phyloP scores from a whole-genome alignment of 225 moss, liverwort and hornwort species.

The Bryum argenteum region DNA sequence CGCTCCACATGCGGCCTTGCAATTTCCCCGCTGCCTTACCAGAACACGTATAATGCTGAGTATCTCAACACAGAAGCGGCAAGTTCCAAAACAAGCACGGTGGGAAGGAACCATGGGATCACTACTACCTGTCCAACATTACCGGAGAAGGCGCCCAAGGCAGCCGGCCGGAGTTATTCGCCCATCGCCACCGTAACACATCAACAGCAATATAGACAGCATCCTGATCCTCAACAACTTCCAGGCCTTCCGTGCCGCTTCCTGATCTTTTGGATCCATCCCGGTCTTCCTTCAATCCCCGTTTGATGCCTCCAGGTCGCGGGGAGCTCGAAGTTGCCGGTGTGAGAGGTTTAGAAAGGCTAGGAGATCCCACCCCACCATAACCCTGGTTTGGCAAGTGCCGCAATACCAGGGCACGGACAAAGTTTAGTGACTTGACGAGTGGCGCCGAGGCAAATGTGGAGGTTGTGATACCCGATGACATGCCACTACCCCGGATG shows the following conservation, averaged over 20 bases:
- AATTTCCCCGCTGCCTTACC: slow-evolving; percentile 87
- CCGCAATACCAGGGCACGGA: slow-evolving; percentile 87
- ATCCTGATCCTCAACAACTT: slow-evolving; percentile 73
- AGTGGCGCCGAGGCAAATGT: slow-evolving; percentile 87
- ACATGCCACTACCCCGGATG: slow-evolving; percentile 56
- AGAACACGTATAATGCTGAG: slow-evolving; percentile 35
- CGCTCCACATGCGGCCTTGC: slow-evolving; percentile 98
- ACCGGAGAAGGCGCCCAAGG: slow-evolving; percentile 96
- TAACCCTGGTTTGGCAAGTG: slow-evolving; percentile 77
- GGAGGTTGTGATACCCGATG: slow-evolving; percentile 70
- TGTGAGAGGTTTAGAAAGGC: slow-evolving; percentile 74
- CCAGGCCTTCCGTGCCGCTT: slow-evolving; percentile 71
- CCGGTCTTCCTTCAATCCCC: slow-evolving; percentile 69
- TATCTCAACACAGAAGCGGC: slow-evolving; percentile 11
- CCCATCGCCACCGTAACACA: slow-evolving; percentile 93
- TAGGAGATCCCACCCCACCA: slow-evolving; percentile 59
- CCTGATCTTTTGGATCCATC: slow-evolving; percentile 76
- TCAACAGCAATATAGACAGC: slow-evolving; percentile 75
- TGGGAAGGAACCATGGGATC: slow-evolving; percentile 10
- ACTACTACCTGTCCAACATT: slow-evolving; percentile 92
- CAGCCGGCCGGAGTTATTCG: slow-evolving; percentile 77
- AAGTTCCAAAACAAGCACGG: slow-evolving; percentile 15
- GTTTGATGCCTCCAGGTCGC: slow-evolving; percentile 66
- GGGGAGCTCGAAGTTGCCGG: slow-evolving; percentile 75
- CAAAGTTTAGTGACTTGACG: slow-evolving; percentile 89